Evolutionary conservation across 2,329 filamentous ascomycete genomes (phyloP).

Genomic region (Ophiostoma novo-ulmi): DNA sequence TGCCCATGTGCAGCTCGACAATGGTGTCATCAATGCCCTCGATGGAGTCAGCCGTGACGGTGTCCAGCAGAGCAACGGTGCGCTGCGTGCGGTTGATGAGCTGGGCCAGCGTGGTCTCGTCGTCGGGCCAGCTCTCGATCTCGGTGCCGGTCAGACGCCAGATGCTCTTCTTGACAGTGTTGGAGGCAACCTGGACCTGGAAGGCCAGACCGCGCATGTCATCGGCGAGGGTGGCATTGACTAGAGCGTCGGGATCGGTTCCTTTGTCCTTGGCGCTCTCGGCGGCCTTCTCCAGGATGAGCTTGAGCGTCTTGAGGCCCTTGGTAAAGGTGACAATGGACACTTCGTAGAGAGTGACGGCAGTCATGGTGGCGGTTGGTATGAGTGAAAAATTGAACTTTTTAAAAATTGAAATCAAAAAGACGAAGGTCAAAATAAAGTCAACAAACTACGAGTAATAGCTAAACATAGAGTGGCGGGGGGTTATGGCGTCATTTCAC

Average conservation of each 20-base stretch:
- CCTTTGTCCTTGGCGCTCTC: slow-evolving; percentile 31
- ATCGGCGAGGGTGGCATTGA: slow-evolving; percentile 30
- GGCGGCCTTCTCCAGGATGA: slow-evolving; percentile 34
- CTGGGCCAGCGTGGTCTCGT: slow-evolving; percentile 35
- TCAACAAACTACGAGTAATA: neutral
- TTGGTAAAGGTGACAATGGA: slow-evolving; percentile 30
- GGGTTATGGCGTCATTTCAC: slow-evolving; percentile 19
- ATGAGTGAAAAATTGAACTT: neutral
- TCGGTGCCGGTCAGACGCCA: slow-evolving; percentile 30
- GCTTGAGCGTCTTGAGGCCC: slow-evolving; percentile 30
- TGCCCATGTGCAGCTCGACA: slow-evolving; percentile 30
- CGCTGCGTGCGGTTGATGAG: slow-evolving; percentile 33
- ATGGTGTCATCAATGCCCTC: slow-evolving; percentile 29
- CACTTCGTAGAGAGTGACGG: slow-evolving; percentile 32
- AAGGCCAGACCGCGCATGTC: slow-evolving; percentile 38
- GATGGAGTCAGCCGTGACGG: slow-evolving; percentile 30
- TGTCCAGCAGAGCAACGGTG: slow-evolving; percentile 33
- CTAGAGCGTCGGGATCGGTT: slow-evolving; percentile 29
- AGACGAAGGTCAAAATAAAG: neutral
- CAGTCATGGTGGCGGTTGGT: slow-evolving; percentile 29
- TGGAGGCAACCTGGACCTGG: slow-evolving; percentile 35
- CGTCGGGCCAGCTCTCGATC: slow-evolving; percentile 29
- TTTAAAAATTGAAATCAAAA: neutral
- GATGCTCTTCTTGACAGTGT: slow-evolving; percentile 32
- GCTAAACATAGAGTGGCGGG: neutral